Evolutionary conservation across 2,329 filamentous ascomycete species (phyloP), one percentile per base, ranked within the genome.

Genomic region (Nigrograna mackinnonii): DNA sequence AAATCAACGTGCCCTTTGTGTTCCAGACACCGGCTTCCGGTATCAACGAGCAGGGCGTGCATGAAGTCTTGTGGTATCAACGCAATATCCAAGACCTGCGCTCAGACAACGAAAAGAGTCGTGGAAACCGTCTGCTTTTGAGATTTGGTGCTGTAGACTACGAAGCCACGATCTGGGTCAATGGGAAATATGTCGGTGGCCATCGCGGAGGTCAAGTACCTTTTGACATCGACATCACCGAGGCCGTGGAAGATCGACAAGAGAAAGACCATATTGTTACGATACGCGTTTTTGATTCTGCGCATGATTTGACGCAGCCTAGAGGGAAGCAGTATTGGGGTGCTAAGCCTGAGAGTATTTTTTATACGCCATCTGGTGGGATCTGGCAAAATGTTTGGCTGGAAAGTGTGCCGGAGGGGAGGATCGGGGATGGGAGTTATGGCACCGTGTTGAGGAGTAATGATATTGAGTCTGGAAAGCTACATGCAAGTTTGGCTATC

Each of bases 11-110:
- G 0, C 84, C 84, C 0, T 87, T 79, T 50, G 83, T 81, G 2
- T 87, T 85, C 54, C 84, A 87, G 58, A 76, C 78, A 4, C 77
- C 78, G 0, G 83, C 83, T 0, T 86, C 83, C 0, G 82, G 82
- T 2, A 79, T 86, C 50, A 73, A 79, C 46, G 77, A 84, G 22
- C 76, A 76, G 40, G 79, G 77, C 37, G 80, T 82, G 2, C 84
- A 87, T 57, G 82, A 86, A 60, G 79, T 86, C 4, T 60, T 87
- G 6, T 87, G 84, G 84, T 87, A 87, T 54, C 79, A 85, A 63
- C 74, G 70, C 5, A 50, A 39, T 14, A 69, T 85, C 38, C 51
- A 53, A 1, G 80, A 84, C 50, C 66, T 78, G 37, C 76, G 81
- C 28, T 68, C 61, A 1, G 46, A 64, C 3, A 57, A 67, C 5